phyloP scores from a whole-genome alignment of 768 basidiomycete species.

The Phallus indusiatus region DNA sequence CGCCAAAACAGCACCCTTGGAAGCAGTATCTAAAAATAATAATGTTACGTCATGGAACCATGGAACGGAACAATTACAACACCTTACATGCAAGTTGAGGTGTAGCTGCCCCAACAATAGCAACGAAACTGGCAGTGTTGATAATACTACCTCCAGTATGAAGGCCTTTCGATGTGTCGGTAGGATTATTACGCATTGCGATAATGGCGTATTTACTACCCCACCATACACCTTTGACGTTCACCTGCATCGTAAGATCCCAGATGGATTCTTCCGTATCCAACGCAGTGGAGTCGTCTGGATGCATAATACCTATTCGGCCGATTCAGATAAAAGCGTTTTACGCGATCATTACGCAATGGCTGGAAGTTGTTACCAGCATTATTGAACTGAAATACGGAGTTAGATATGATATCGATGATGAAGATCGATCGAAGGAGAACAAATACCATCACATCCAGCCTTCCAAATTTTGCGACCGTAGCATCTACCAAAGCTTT shows the following conservation, averaged over 20 bases:
- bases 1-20: conserved; percentile 83
- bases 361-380: conserved; percentile 42
- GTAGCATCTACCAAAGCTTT: conserved; percentile 74
- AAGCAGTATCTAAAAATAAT: conserved; percentile 18
- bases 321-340: background rate
- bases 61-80: background rate
- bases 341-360: background rate
- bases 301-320: conserved; percentile 88
- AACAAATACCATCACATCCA: conserved; percentile 81
- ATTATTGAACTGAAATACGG: conserved; percentile 71
- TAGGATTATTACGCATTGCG: conserved; percentile 91
- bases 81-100: background rate
- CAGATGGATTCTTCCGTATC: conserved; percentile 97
- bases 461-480: conserved; percentile 78
- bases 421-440: background rate
- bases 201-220: conserved; percentile 96
- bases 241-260: conserved; percentile 89
- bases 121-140: conserved; percentile 97
- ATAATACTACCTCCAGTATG: conserved; percentile 80
- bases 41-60: conserved; percentile 67
- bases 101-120: conserved; percentile 73
- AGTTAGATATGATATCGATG: background rate
- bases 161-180: conserved; percentile 71
- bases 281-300: conserved; percentile 86
- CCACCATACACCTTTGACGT: conserved; percentile 99